These are phyloP conservation scores for Talaromyces sp. DNA, from an alignment of 2,329 filamentous ascomycete genomes.

Conservation along the genomic window DNA sequence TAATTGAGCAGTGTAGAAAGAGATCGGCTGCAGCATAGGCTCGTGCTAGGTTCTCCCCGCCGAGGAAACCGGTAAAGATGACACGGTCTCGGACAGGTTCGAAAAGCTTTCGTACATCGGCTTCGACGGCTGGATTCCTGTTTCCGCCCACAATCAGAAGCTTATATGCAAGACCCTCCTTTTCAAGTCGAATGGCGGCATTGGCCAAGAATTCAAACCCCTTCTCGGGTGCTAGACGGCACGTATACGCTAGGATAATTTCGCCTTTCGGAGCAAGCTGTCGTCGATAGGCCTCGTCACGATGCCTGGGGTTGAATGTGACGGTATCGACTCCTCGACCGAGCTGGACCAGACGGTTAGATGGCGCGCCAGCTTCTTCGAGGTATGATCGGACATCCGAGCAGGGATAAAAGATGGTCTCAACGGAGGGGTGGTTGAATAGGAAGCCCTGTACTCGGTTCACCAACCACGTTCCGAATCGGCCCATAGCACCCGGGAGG, in stretches of 20 bases:
- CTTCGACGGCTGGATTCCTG: constrained; percentile 60
- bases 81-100: constrained; percentile 54
- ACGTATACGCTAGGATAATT: constrained; percentile 64
- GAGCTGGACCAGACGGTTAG: constrained; percentile 57
- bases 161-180: constrained; percentile 57
- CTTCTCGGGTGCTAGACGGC: constrained; percentile 66
- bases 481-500: constrained; percentile 61
- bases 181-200: constrained; percentile 54
- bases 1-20: constrained; percentile 69
- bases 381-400: constrained; percentile 62
- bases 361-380: constrained; percentile 54
- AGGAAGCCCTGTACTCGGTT: constrained; percentile 63
- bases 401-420: constrained; percentile 68
- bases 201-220: constrained; percentile 65
- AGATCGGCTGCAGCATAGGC: constrained; percentile 66
- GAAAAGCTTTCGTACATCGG: constrained; percentile 61
- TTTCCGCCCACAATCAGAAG: constrained; percentile 68
- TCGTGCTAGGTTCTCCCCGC: constrained; percentile 59
- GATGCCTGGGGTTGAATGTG: constrained; percentile 56
- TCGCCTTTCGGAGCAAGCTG: constrained; percentile 60
- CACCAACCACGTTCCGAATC: constrained; percentile 61
- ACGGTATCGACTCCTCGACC: constrained; percentile 64
- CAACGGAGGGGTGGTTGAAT: constrained; percentile 60
- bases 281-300: constrained; percentile 52
- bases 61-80: constrained; percentile 64